phyloP scores from a whole-genome alignment of 2,329 filamentous ascomycete species.

The Coniochaeta sp. region DNA sequence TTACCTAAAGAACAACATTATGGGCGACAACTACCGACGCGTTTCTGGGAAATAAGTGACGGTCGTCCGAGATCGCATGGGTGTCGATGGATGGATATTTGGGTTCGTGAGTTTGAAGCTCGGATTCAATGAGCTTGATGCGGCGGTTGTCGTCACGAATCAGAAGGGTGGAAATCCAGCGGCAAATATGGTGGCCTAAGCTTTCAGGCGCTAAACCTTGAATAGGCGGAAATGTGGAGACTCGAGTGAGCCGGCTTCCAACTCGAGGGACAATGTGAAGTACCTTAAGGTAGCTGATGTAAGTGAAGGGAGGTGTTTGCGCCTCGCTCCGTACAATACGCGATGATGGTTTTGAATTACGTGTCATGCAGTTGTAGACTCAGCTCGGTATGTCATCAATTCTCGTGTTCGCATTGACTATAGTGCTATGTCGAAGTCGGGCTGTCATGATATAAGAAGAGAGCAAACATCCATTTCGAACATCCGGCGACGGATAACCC shows the following conservation, averaged over 20 bases:
- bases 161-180: not conserved
- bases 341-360: no score
- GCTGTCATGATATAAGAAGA: not conserved
- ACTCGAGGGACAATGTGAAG: no score
- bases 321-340: no score
- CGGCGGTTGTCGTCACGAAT: not conserved
- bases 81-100: not conserved
- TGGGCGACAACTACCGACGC: slow-evolving; percentile 1
- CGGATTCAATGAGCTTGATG: not conserved
- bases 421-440: not conserved
- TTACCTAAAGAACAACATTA: slow-evolving; percentile 6
- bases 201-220: not conserved
- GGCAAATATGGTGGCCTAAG: not conserved
- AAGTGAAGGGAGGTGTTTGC: no score
- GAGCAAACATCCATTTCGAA: not conserved
- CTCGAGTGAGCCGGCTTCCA: no score
- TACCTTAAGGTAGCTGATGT: no score
- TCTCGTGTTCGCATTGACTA: not conserved
- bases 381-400: not conserved
- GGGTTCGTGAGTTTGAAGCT: not conserved
- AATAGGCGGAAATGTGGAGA: no score
- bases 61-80: not conserved
- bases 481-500: slow-evolving; percentile 2
- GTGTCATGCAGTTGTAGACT: no score
- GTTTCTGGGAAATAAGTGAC: not conserved